Percentiles rank a stretch among this genome's conserved stretches.
Evolutionary conservation across 2,329 filamentous ascomycete genomes (phyloP).

Genomic region (Colletotrichum eleusines): DNA sequence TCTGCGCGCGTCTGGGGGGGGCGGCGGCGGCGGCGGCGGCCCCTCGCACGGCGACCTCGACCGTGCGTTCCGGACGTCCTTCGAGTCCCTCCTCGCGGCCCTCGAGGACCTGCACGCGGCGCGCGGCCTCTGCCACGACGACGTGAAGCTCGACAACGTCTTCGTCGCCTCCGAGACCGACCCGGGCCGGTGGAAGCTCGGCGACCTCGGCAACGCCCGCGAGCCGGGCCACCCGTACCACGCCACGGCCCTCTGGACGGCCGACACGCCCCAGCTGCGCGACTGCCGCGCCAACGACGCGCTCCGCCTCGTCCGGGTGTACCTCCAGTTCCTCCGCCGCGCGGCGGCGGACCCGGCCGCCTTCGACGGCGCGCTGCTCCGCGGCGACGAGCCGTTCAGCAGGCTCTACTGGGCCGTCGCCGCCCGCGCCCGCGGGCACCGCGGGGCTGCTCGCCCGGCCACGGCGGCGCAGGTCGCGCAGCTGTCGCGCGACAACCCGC

Average conservation of each 20-base stretch:
- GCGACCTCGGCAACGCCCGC: constrained; percentile 50
- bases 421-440: background rate
- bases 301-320: constrained; percentile 48
- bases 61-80: constrained; percentile 46
- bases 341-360: constrained; percentile 41
- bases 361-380: constrained; percentile 47
- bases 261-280: constrained; percentile 46
- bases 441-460: too few species aligned
- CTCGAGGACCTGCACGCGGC: constrained; percentile 46
- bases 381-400: constrained; percentile 44
- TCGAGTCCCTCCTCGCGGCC: constrained; percentile 47
- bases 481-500: constrained; percentile 31
- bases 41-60: constrained; percentile 48
- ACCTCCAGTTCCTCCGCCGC: constrained; percentile 47
- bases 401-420: constrained; percentile 46
- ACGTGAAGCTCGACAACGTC: constrained; percentile 51
- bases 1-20: constrained; percentile 39
- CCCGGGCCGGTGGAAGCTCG: constrained; percentile 48
- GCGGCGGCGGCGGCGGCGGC: background rate
- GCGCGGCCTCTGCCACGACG: constrained; percentile 49
- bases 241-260: constrained; percentile 48
- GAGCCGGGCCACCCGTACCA: constrained; percentile 49
- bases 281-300: constrained; percentile 52
- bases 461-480: constrained; percentile 17
- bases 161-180: constrained; percentile 43